phyloP scores from a whole-genome alignment of 2,329 filamentous ascomycete genomes.

The Aspergillus latus region DNA sequence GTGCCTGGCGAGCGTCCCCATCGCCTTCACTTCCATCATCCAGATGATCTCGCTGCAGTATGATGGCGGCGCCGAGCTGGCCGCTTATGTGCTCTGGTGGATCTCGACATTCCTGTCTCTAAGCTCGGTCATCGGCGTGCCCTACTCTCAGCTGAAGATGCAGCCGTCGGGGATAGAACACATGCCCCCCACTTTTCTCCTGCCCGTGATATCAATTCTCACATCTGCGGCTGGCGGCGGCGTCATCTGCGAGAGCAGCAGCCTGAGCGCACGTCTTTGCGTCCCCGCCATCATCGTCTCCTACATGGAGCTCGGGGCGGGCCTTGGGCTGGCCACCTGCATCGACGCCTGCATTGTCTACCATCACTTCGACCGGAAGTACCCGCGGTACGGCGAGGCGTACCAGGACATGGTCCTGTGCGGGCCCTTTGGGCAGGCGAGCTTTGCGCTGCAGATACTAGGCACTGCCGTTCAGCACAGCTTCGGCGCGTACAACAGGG shows the following conservation, averaged over 20 bases:
- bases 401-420: slow-evolving; percentile 45
- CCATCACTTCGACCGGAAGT: slow-evolving; percentile 30
- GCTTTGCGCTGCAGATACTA: slow-evolving; percentile 42
- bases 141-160: slow-evolving; percentile 38
- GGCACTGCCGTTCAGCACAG: slow-evolving; percentile 33
- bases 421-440: slow-evolving; percentile 42
- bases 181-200: slow-evolving; percentile 36
- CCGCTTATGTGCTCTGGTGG: slow-evolving; percentile 46
- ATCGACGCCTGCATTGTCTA: slow-evolving; percentile 37
- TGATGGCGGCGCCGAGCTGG: slow-evolving; percentile 28
- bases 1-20: slow-evolving; percentile 41
- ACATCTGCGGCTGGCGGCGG: slow-evolving; percentile 42
- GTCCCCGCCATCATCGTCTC: slow-evolving; percentile 44
- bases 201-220: slow-evolving; percentile 43
- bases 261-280: slow-evolving; percentile 29
- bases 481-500: slow-evolving; percentile 36
- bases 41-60: slow-evolving; percentile 52
- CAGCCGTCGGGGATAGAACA: slow-evolving; percentile 37
- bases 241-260: slow-evolving; percentile 33
- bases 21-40: slow-evolving; percentile 37
- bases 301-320: slow-evolving; percentile 42
- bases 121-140: slow-evolving; percentile 33
- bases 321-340: slow-evolving; percentile 33
- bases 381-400: slow-evolving; percentile 24
- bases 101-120: slow-evolving; percentile 36